Conservation (phyloP, 257 asterid species). For the Cynanchum wilfordii region DNA sequence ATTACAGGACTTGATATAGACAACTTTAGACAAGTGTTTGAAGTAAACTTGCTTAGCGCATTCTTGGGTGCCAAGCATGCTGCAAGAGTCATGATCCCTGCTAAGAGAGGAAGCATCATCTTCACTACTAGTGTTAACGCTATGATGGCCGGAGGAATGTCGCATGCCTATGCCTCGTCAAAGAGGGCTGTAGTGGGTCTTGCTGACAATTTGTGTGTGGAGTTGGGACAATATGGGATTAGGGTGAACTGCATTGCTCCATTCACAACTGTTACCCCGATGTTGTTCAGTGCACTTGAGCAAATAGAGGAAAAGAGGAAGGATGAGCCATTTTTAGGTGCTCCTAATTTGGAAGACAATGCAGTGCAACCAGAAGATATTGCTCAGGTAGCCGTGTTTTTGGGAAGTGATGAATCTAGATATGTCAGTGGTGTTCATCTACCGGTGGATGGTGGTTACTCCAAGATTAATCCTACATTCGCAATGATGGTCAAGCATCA, state of each 20-base stretch:
- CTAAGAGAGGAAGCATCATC: no score
- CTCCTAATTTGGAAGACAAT: neutral
- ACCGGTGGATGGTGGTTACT: neutral
- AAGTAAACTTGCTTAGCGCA: no score
- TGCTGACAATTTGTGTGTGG: conserved; percentile 22
- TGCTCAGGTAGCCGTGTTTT: no score
- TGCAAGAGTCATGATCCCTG: no score
- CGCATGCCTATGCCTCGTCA: no score
- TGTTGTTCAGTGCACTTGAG: neutral
- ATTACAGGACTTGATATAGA: no score
- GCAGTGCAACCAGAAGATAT: neutral
- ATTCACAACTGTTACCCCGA: neutral
- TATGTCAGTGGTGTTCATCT: neutral
- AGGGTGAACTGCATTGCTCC: conserved; percentile 16
- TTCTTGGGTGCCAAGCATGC: no score
- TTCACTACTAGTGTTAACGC: no score
- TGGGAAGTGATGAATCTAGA: neutral
- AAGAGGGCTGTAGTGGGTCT: conserved; percentile 28
- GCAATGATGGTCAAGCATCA: neutral
- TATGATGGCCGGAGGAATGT: no score
- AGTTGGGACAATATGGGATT: conserved; percentile 29
- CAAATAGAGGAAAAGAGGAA: conserved; percentile 1
- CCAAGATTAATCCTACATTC: neutral
- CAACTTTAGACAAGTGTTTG: no score
- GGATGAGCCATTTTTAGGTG: neutral